A percentile compares a stretch with the other conserved stretches of the same genome.
Conservation (phyloP, 2,329 filamentous ascomycete species). For the Aspergillus tamarii region DNA sequence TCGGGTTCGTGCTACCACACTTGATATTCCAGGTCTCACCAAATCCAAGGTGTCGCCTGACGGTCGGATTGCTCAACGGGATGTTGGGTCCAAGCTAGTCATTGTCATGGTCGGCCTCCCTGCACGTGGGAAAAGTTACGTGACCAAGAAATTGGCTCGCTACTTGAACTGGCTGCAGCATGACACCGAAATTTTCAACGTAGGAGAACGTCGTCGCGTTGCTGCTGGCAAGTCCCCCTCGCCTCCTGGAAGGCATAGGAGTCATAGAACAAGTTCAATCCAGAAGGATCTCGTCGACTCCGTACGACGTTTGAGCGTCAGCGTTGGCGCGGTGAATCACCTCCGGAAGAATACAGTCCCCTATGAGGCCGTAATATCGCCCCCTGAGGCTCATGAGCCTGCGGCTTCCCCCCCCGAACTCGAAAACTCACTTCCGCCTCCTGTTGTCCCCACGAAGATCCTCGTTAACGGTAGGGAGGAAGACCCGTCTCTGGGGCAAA, state of each 20-base stretch:
- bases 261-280: constrained; percentile 32
- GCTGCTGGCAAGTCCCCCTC: constrained; percentile 61
- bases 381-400: constrained; percentile 23
- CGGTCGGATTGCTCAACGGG: constrained; percentile 87
- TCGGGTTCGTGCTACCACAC: constrained; percentile 83
- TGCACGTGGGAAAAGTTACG: constrained; percentile 95
- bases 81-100: constrained; percentile 94
- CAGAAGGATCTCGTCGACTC: constrained; percentile 49
- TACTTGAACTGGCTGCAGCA: constrained; percentile 98
- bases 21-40: constrained; percentile 96
- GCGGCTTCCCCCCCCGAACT: constrained; percentile 27
- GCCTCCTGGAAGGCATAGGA: constrained; percentile 23
- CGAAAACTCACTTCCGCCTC: constrained; percentile 40
- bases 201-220: constrained; percentile 84
- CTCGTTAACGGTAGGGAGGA: constrained; percentile 60
- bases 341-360: constrained; percentile 3
- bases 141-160: constrained; percentile 95
- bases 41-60: constrained; percentile 94
- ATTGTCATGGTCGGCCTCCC: constrained; percentile 98
- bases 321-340: constrained; percentile 33
- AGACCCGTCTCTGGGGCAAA: constrained; percentile 21
- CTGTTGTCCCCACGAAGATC: constrained; percentile 55
- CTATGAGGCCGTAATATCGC: constrained; percentile 26
- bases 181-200: constrained; percentile 94
- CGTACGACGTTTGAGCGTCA: constrained; percentile 48